Percentiles rank a stretch among this genome's conserved stretches.
Evolutionary conservation across 2,329 filamentous ascomycete species (phyloP).

Genomic region (Penicillium nordicum): DNA sequence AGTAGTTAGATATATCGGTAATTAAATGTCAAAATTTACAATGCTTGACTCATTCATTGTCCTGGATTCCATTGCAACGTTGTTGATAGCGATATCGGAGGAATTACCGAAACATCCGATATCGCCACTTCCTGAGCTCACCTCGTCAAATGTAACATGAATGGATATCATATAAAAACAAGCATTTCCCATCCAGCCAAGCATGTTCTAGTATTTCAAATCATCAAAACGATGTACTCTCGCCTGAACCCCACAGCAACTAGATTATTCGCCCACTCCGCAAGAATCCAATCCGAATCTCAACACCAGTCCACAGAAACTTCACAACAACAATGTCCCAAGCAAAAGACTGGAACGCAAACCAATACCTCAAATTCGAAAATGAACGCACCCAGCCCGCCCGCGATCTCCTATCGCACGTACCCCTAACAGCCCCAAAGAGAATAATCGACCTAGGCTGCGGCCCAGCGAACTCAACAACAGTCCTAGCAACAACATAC

Average conservation of each 20-base stretch:
- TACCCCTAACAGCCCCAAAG: constrained; percentile 42
- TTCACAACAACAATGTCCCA: constrained; percentile 7
- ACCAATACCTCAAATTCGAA: constrained; percentile 56
- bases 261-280: not conserved
- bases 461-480: constrained; percentile 59
- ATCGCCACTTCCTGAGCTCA: not conserved
- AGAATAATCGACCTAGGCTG: constrained; percentile 58
- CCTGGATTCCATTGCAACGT: not conserved
- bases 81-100: not conserved
- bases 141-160: not conserved
- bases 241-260: not conserved
- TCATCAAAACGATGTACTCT: not conserved
- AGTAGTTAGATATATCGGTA: constrained; percentile 2
- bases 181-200: not conserved
- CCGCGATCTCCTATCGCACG: constrained; percentile 51
- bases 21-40: not conserved
- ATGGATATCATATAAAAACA: not conserved
- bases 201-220: not conserved
- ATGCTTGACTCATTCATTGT: not conserved
- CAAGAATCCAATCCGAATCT: not conserved
- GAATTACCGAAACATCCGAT: not conserved
- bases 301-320: not conserved
- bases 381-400: constrained; percentile 53
- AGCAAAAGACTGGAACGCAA: constrained; percentile 51
- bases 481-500: constrained; percentile 48